A percentile compares a stretch with the other conserved stretches of the same genome.
Conservation (phyloP, 805 yeast genomes). For the Kuraishia borneana region DNA sequence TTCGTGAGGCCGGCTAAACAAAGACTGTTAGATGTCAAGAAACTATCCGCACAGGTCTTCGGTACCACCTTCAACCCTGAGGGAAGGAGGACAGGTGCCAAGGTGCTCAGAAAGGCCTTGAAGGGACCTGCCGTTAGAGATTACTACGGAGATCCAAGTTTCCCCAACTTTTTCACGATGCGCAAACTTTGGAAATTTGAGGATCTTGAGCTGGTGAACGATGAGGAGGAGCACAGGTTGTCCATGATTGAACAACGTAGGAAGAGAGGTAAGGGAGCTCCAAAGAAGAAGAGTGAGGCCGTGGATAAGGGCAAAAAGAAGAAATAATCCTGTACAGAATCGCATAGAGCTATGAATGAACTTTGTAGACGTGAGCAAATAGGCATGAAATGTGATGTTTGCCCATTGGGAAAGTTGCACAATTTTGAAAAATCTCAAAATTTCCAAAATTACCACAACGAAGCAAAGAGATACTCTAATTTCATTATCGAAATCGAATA, state of each 20-base stretch:
- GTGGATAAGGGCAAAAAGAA: constrained; percentile 29
- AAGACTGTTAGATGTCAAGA: constrained; percentile 45
- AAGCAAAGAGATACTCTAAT: constrained; percentile 1
- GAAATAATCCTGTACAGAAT: constrained; percentile 7
- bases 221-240: constrained; percentile 59
- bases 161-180: constrained; percentile 53
- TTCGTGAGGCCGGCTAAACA: constrained; percentile 22
- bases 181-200: constrained; percentile 39
- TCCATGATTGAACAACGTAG: constrained; percentile 53
- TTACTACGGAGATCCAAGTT: constrained; percentile 68
- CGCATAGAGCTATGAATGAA: no score
- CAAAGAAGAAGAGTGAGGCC: constrained; percentile 55
- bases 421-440: neutral
- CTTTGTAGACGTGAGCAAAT: no score
- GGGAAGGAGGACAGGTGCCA: constrained; percentile 58
- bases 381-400: neutral
- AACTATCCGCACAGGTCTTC: constrained; percentile 55
- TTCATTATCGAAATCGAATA: neutral
- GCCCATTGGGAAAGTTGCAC: neutral
- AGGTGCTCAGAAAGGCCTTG: constrained; percentile 54
- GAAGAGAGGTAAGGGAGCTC: constrained; percentile 86
- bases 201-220: constrained; percentile 41
- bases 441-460: neutral
- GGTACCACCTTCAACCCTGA: constrained; percentile 63
- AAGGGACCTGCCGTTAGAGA: constrained; percentile 61